Conservation (phyloP, 2,329 filamentous ascomycete species). For the Daldinia sp. region DNA sequence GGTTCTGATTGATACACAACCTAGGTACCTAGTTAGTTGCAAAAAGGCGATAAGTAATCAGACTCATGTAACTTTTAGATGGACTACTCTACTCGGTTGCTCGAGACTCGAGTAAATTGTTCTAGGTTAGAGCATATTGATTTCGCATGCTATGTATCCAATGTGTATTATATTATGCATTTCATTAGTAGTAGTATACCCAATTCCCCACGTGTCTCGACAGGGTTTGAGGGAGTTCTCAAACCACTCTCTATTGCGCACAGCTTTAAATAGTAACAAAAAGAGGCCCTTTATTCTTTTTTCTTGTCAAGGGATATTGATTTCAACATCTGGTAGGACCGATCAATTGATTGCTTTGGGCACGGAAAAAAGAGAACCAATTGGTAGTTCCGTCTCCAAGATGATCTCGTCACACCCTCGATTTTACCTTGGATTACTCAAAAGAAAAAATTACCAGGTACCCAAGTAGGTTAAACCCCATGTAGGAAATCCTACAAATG, state of each 20-base stretch:
- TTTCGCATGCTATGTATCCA: no score
- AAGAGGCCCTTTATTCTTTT: constrained; percentile 2
- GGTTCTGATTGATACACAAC: neutral
- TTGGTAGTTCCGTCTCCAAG: neutral
- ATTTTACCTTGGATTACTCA: neutral
- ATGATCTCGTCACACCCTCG: neutral
- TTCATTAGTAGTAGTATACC: neutral
- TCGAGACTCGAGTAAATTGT: no score
- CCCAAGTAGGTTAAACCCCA: no score
- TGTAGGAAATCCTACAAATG: neutral
- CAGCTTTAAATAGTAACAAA: constrained; percentile 24
- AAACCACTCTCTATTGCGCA: neutral
- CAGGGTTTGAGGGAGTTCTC: constrained; percentile 7
- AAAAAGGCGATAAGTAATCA: no score
- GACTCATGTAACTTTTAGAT: no score
- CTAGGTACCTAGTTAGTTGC: neutral
- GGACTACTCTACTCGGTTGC: no score
- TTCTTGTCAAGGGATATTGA: constrained; percentile 6
- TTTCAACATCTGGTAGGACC: neutral
- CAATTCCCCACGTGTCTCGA: constrained; percentile 6
- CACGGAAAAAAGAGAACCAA: constrained; percentile 2
- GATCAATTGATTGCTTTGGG: neutral
- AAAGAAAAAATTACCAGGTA: no score
- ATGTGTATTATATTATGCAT: neutral
- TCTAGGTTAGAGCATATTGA: no score